phyloP scores from a whole-genome alignment of 768 basidiomycete genomes.

The Naganishia kalamii region DNA sequence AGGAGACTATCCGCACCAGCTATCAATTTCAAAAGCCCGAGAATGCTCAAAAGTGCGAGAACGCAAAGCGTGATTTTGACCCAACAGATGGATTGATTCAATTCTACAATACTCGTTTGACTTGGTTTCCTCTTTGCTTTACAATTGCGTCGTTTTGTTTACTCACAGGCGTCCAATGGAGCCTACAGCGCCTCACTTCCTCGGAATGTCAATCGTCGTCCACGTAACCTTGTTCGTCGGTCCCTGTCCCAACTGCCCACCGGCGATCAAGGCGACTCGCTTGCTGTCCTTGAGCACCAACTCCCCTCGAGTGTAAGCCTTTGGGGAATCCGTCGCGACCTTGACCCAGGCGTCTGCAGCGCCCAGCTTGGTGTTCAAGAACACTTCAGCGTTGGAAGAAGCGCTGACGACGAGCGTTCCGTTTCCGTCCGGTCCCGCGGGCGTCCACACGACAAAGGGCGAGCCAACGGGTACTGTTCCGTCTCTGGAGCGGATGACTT shows the following conservation, averaged over 20 bases:
- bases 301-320: slow-evolving; percentile 17
- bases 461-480: slow-evolving; percentile 22
- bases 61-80: too few species aligned
- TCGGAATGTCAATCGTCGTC: slow-evolving; percentile 18
- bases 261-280: slow-evolving; percentile 20
- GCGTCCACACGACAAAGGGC: slow-evolving; percentile 27
- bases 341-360: slow-evolving; percentile 17
- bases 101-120: too few species aligned
- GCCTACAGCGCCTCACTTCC: neutral
- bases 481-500: slow-evolving; percentile 11
- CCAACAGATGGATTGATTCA: too few species aligned
- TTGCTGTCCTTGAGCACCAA: slow-evolving; percentile 16
- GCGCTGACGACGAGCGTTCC: slow-evolving; percentile 28
- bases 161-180: too few species aligned
- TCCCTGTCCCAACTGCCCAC: slow-evolving; percentile 17
- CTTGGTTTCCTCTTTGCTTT: too few species aligned
- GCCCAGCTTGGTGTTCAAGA: slow-evolving; percentile 21
- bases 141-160: too few species aligned
- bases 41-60: too few species aligned
- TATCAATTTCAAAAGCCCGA: too few species aligned
- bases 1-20: too few species aligned
- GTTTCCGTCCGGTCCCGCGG: slow-evolving; percentile 13
- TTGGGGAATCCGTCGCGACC: slow-evolving; percentile 13
- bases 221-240: slow-evolving; percentile 20
- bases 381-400: slow-evolving; percentile 20